Evolutionary conservation across 2,329 filamentous ascomycete species (phyloP).

Genomic region (Ophioceras dolichostomum): DNA sequence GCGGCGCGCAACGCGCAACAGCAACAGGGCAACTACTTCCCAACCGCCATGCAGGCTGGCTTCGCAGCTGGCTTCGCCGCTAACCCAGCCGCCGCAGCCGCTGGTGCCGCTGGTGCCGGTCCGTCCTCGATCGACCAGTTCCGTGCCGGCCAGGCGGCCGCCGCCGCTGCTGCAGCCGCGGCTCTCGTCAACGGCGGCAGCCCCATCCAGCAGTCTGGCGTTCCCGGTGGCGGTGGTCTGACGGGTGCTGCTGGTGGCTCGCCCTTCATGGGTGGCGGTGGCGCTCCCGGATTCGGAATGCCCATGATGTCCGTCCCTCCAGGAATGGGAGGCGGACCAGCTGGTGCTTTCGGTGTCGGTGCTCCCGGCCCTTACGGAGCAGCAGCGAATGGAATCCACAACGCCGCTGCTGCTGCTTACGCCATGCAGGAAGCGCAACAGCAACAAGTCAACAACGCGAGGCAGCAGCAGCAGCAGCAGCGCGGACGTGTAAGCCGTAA

Average conservation of each 20-base stretch:
- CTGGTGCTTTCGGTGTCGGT: background rate
- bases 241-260: slow-evolving; percentile 22
- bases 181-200: slow-evolving; percentile 37
- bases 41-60: slow-evolving; percentile 36
- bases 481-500: slow-evolving; percentile 44
- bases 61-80: slow-evolving; percentile 37
- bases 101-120: slow-evolving; percentile 34
- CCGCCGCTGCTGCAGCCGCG: too few relatives aligned
- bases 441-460: slow-evolving; percentile 38
- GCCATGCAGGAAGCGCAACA: slow-evolving; percentile 46
- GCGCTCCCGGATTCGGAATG: slow-evolving; percentile 36
- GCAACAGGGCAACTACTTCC: slow-evolving; percentile 46
- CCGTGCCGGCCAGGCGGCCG: slow-evolving; percentile 14
- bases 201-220: slow-evolving; percentile 32
- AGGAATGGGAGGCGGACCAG: background rate
- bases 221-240: slow-evolving; percentile 28
- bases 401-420: slow-evolving; percentile 30
- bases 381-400: slow-evolving; percentile 31
- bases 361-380: slow-evolving; percentile 25
- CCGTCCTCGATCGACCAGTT: slow-evolving; percentile 40
- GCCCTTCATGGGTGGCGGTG: slow-evolving; percentile 32
- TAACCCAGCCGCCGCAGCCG: too few relatives aligned
- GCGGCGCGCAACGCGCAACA: slow-evolving; percentile 36
- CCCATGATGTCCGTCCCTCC: slow-evolving; percentile 14
- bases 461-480: too few relatives aligned